These are phyloP conservation scores for Chrysanthemum seticuspe DNA, from an alignment of 129 eudicot genomes.

Conservation along the genomic window DNA sequence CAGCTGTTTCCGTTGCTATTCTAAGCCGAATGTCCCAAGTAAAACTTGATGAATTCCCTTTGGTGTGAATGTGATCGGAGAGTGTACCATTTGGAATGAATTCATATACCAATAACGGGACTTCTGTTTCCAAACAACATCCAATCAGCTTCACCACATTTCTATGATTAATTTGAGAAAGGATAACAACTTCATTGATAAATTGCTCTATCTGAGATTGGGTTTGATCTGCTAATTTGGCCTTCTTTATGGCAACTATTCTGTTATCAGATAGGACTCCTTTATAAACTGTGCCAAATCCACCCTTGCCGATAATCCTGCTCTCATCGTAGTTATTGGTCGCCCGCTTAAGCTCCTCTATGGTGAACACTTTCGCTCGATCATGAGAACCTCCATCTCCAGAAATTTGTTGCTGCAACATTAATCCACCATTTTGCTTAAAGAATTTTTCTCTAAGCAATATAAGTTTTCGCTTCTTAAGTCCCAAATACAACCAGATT, in stretches of 20 bases:
- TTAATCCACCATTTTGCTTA: too few species aligned
- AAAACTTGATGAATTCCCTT: constrained; percentile 7
- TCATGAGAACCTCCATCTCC: too few species aligned
- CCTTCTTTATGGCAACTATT: constrained; percentile 45
- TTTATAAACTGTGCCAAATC: constrained; percentile 41
- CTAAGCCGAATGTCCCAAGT: constrained; percentile 30
- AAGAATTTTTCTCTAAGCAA: too few species aligned
- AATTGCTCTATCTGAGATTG: constrained; percentile 43
- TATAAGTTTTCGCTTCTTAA: too few species aligned
- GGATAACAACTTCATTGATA: constrained; percentile 44
- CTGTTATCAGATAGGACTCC: too few species aligned
- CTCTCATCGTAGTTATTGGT: too few species aligned
- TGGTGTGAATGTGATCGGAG: constrained; percentile 32
- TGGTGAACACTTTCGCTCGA: too few species aligned
- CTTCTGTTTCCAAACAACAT: constrained; percentile 38
- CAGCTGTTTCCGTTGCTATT: constrained; percentile 44
- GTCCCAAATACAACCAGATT: too few species aligned
- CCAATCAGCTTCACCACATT: constrained; percentile 40
- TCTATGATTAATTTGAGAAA: constrained; percentile 42
- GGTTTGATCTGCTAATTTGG: constrained; percentile 23
- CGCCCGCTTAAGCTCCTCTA: too few species aligned
- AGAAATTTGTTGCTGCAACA: too few species aligned
- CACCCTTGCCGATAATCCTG: too few species aligned
- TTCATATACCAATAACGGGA: constrained; percentile 35
- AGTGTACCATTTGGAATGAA: constrained; percentile 50